Conservation (phyloP, 2,329 filamentous ascomycete species). For the Ophiostoma quercus region DNA sequence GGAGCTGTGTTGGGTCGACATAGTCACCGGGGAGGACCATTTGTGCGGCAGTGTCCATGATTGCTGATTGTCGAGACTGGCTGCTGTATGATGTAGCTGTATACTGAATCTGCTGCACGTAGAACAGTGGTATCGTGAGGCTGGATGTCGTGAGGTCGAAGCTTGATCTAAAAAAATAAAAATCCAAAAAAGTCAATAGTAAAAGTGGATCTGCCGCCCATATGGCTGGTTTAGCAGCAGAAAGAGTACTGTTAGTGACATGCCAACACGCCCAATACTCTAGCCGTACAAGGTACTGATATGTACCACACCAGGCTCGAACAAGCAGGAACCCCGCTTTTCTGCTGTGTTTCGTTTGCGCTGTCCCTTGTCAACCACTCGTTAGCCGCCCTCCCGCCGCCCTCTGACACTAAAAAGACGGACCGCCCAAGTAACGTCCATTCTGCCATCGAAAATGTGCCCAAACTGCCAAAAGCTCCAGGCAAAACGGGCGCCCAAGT, state of each 20-base stretch:
- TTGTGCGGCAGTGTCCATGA: constrained; percentile 1
- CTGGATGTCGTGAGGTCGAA: not conserved
- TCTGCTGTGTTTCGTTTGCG: not conserved
- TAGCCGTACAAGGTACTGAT: not conserved
- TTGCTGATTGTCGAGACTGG: not conserved
- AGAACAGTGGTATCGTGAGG: not conserved
- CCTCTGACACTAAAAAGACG: not conserved
- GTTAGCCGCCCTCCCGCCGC: not conserved
- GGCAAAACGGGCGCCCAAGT: not conserved
- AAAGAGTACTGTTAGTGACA: not conserved
- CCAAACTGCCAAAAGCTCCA: not conserved
- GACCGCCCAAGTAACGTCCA: not conserved
- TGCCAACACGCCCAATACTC: not conserved
- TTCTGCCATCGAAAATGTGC: not conserved
- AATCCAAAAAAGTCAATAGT: not conserved
- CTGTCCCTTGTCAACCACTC: constrained; percentile 8
- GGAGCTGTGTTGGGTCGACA: constrained; percentile 45
- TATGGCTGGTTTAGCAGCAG: not conserved
- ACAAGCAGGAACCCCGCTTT: constrained; percentile 3
- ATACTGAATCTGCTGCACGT: not conserved
- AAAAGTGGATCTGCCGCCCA: not conserved
- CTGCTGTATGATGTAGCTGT: not conserved
- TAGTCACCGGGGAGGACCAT: constrained; percentile 73
- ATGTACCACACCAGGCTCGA: not conserved
- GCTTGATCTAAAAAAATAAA: not conserved